These are phyloP conservation scores for Naematelia aurantialba DNA, from an alignment of 768 basidiomycete species.

Conservation along the genomic window DNA sequence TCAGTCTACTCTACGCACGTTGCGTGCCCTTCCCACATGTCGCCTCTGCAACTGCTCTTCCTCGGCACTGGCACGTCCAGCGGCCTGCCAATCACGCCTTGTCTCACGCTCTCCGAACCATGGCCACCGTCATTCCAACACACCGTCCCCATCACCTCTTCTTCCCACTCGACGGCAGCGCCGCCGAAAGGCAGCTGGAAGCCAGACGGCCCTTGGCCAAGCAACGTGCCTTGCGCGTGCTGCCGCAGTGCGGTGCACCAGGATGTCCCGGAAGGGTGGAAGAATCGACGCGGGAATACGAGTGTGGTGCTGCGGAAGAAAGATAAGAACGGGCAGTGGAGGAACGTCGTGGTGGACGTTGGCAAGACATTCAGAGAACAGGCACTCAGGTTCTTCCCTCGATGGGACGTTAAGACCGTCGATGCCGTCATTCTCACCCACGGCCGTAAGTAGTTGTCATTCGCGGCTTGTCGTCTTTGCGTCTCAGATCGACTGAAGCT, in stretches of 20 bases:
- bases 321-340: constrained; percentile 57
- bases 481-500: background rate
- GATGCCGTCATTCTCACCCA: constrained; percentile 79
- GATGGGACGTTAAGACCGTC: constrained; percentile 67
- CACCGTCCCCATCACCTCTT: constrained; percentile 51
- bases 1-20: background rate
- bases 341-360: constrained; percentile 76
- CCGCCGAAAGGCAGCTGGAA: constrained; percentile 32
- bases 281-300: constrained; percentile 80
- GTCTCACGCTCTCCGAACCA: constrained; percentile 61
- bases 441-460: constrained; percentile 57
- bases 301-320: constrained; percentile 60
- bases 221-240: constrained; percentile 41
- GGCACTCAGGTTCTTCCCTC: constrained; percentile 56
- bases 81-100: constrained; percentile 62
- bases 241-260: constrained; percentile 55
- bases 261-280: constrained; percentile 64
- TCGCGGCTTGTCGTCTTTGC: no score
- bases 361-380: constrained; percentile 68
- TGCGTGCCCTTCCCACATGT: background rate
- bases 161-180: constrained; percentile 62
- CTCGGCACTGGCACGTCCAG: constrained; percentile 79
- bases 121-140: constrained; percentile 24
- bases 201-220: constrained; percentile 30
- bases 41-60: constrained; percentile 64